phyloP scores from a whole-genome alignment of 345 rosid genomes.

The Reutealis trisperma region DNA sequence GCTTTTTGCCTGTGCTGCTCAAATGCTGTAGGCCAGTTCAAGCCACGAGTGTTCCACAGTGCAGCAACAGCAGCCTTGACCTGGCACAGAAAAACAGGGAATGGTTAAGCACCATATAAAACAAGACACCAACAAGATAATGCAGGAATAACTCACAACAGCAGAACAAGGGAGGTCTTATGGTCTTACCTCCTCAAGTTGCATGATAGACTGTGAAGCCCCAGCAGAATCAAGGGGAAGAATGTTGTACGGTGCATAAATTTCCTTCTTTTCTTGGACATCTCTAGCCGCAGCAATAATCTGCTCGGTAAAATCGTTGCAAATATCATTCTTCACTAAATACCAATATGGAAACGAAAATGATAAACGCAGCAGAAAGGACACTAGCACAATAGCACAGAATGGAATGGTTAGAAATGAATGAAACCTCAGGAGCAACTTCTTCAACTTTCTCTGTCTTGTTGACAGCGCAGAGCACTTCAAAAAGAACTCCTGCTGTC shows the following conservation, averaged over 20 bases:
- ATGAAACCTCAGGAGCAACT: conserved; percentile 96
- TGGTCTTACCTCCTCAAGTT: conserved; percentile 78
- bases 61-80: conserved; percentile 97
- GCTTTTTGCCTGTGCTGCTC: conserved; percentile 85
- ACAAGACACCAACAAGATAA: conserved; percentile 1
- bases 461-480: conserved; percentile 96
- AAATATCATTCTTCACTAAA: not conserved
- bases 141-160: conserved; percentile 2
- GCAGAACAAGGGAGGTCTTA: conserved; percentile 8
- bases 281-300: conserved; percentile 97
- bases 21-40: conserved; percentile 83
- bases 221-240: conserved; percentile 98
- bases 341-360: not conserved
- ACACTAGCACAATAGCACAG: not conserved
- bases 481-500: conserved; percentile 97
- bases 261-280: conserved; percentile 98
- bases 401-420: conserved; percentile 9
- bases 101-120: conserved; percentile 25
- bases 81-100: conserved; percentile 37
- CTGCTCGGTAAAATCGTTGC: conserved; percentile 45
- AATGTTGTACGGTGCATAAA: conserved; percentile 93
- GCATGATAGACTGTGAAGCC: conserved; percentile 89
- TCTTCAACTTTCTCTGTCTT: conserved; percentile 98
- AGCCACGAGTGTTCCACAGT: conserved; percentile 77
- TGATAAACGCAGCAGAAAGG: not conserved